A percentile compares a stretch with the other conserved stretches of the same genome.
These are phyloP conservation scores for Trametes villosa DNA, from an alignment of 768 basidiomycete genomes.

Conservation along the genomic window DNA sequence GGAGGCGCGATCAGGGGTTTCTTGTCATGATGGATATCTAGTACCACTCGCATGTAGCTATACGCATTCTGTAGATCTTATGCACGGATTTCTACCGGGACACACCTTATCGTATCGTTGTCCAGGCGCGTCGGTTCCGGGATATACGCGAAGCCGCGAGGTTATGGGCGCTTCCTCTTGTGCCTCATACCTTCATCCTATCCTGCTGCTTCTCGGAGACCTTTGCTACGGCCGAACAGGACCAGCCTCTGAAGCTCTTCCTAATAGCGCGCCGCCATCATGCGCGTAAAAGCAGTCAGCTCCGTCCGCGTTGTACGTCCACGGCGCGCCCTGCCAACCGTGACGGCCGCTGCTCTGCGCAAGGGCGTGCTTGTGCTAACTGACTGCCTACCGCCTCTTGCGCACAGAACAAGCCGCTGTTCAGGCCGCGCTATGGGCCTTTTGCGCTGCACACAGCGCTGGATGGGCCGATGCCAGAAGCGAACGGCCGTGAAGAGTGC, in stretches of 20 bases:
- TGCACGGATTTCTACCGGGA: not conserved
- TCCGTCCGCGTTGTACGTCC: not conserved
- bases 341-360: not conserved
- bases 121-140: not conserved
- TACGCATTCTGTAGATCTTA: not conserved
- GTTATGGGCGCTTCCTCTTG: not conserved
- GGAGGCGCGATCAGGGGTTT: constrained; percentile 92
- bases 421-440: constrained; percentile 30
- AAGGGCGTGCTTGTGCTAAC: too few species aligned
- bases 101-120: not conserved
- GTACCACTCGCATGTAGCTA: not conserved
- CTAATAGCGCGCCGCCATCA: too few species aligned
- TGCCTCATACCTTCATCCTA: not conserved
- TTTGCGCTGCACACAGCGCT: constrained; percentile 25
- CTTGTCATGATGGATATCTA: constrained; percentile 50
- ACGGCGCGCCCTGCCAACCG: not conserved
- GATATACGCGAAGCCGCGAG: not conserved
- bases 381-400: not conserved
- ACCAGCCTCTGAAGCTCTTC: not conserved
- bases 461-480: constrained; percentile 19
- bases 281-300: not conserved
- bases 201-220: not conserved
- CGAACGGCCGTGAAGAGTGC: constrained; percentile 29
- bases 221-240: not conserved
- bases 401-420: constrained; percentile 6